phyloP scores from a whole-genome alignment of 2,329 filamentous ascomycete species.

The Elsinoe australis region DNA sequence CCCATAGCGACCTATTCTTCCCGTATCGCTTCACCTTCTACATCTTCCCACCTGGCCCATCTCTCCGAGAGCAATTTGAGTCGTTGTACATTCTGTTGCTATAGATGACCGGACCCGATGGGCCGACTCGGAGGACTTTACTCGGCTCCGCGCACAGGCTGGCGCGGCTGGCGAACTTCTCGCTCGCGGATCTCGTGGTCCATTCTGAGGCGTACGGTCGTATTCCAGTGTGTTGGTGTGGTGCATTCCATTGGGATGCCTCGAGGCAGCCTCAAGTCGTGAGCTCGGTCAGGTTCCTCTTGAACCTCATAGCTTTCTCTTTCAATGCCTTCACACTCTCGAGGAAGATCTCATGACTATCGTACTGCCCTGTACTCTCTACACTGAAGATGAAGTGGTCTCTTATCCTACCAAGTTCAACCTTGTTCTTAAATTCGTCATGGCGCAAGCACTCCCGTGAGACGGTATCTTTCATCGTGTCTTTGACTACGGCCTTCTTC shows the following conservation, averaged over 20 bases:
- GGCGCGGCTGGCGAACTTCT: no score
- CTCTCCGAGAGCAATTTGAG: no score
- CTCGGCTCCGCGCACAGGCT: no score
- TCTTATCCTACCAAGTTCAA: slow-evolving; percentile 78
- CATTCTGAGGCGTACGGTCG: no score
- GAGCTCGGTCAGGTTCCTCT: slow-evolving; percentile 55
- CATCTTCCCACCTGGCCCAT: no score
- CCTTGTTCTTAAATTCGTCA: slow-evolving; percentile 88
- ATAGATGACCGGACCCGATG: no score
- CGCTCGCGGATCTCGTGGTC: no score
- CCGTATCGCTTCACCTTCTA: no score
- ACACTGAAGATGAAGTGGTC: slow-evolving; percentile 98
- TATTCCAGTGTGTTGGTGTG: no score
- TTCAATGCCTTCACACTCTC: slow-evolving; percentile 81
- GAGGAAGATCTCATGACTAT: slow-evolving; percentile 87
- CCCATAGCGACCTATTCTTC: no score
- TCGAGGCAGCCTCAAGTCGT: slow-evolving; percentile 17
- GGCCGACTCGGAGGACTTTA: no score
- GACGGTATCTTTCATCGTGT: slow-evolving; percentile 91
- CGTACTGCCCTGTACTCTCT: slow-evolving; percentile 91
- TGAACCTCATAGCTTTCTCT: slow-evolving; percentile 68
- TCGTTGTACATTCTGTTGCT: no score
- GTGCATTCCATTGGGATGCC: neutral
- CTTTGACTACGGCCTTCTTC: slow-evolving; percentile 75
- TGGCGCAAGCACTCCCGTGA: slow-evolving; percentile 88